A percentile compares a stretch with the other conserved stretches of the same genome.
Evolutionary conservation across 2,329 filamentous ascomycete species (phyloP).

Genomic region (Ophiostoma sp.): DNA sequence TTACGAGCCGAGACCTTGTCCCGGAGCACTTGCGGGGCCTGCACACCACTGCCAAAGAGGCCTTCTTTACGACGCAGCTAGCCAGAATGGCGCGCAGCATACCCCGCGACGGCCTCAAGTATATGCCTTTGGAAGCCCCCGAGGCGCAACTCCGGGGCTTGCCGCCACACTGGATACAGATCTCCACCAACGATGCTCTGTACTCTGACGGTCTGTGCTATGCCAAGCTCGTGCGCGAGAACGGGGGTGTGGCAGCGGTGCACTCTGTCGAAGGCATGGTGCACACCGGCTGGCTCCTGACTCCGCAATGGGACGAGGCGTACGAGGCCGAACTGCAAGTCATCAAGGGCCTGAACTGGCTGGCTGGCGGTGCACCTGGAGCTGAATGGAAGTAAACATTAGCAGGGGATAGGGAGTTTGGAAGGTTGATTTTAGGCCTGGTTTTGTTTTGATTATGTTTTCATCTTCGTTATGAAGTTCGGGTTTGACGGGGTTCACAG

Average conservation of each 20-base stretch:
- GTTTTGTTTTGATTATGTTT: neutral
- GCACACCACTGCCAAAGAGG: conserved; percentile 39
- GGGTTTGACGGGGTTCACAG: neutral
- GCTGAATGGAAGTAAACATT: neutral
- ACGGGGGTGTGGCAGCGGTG: conserved; percentile 39
- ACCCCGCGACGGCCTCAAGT: conserved; percentile 39
- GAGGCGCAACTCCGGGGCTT: conserved; percentile 33
- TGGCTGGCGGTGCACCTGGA: neutral
- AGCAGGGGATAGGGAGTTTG: neutral
- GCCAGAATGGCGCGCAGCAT: conserved; percentile 34
- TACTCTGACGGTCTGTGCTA: conserved; percentile 50
- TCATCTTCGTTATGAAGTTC: neutral
- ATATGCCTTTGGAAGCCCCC: conserved; percentile 40
- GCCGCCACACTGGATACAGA: conserved; percentile 45
- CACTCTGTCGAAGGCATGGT: conserved; percentile 45
- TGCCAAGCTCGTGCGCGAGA: conserved; percentile 38
- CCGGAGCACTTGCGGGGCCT: conserved; percentile 34
- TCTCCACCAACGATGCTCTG: conserved; percentile 47
- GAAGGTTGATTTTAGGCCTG: neutral
- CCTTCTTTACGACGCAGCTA: conserved; percentile 36
- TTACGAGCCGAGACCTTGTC: conserved; percentile 36
- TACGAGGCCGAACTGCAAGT: conserved; percentile 40
- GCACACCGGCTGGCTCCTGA: conserved; percentile 50
- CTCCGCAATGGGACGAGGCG: conserved; percentile 40
- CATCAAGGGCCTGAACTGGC: conserved; percentile 41